Conservation (phyloP, 2,329 filamentous ascomycete genomes). For the Hypoxylon sp. region DNA sequence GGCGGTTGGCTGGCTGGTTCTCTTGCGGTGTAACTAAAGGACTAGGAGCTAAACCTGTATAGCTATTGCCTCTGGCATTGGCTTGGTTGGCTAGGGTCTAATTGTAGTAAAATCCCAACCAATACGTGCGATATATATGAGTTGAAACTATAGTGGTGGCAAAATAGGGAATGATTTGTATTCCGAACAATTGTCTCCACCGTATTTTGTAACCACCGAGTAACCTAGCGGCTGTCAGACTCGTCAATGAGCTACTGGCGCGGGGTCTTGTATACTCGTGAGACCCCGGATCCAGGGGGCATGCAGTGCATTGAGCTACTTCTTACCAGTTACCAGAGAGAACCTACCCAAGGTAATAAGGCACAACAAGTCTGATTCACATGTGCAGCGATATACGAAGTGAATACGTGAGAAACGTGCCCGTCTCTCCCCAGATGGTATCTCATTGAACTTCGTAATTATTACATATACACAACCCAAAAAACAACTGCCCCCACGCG, state of each 20-base stretch:
- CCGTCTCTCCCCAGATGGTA: constrained; percentile 27
- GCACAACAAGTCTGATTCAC: not conserved
- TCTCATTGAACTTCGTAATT: constrained; percentile 33
- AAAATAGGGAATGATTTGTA: too few relatives aligned
- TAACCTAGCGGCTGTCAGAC: too few relatives aligned
- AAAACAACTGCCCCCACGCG: constrained; percentile 3
- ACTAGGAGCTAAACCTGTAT: not conserved
- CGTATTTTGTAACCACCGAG: too few relatives aligned
- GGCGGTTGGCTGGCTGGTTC: not conserved
- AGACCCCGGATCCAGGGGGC: not conserved
- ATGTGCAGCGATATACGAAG: not conserved
- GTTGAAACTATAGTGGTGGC: not conserved
- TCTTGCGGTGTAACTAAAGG: not conserved
- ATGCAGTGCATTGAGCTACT: too few relatives aligned
- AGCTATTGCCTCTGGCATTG: not conserved
- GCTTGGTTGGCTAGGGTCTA: not conserved
- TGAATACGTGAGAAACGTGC: not conserved
- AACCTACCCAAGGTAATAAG: too few relatives aligned
- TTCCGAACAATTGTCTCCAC: too few relatives aligned
- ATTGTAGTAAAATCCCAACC: not conserved
- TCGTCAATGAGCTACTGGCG: too few relatives aligned
- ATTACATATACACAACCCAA: constrained; percentile 19
- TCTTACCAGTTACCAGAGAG: too few relatives aligned
- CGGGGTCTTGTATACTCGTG: too few relatives aligned
- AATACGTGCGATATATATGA: not conserved